These are phyloP conservation scores for Aureobasidium sp. DNA, from an alignment of 2,329 filamentous ascomycete species.

Conservation along the genomic window DNA sequence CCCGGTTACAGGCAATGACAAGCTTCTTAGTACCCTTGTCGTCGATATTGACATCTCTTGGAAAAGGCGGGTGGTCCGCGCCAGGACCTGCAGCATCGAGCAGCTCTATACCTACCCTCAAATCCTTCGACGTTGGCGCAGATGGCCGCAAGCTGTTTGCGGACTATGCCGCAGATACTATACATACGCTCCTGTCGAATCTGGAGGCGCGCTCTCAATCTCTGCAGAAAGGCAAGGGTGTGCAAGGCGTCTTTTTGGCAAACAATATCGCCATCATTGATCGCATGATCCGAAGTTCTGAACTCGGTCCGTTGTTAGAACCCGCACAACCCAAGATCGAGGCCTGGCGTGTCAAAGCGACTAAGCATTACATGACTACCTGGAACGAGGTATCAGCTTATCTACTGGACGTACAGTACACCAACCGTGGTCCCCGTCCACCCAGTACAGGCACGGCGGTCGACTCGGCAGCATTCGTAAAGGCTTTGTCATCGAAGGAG, in stretches of 20 bases:
- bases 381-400: conserved; percentile 84
- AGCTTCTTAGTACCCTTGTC: conserved; percentile 79
- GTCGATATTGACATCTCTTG: conserved; percentile 84
- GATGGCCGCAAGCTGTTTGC: conserved; percentile 84
- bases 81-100: conserved; percentile 48
- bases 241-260: conserved; percentile 81
- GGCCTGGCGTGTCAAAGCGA: conserved; percentile 80
- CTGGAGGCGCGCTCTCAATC: conserved; percentile 68
- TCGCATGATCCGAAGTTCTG: conserved; percentile 74
- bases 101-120: conserved; percentile 62
- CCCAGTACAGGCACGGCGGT: conserved; percentile 57
- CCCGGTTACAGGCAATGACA: conserved; percentile 77
- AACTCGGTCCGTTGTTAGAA: conserved; percentile 62
- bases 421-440: conserved; percentile 65
- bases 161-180: conserved; percentile 82
- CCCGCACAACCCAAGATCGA: conserved; percentile 59
- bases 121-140: conserved; percentile 78
- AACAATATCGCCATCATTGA: conserved; percentile 83
- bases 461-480: conserved; percentile 78
- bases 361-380: conserved; percentile 70
- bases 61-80: conserved; percentile 77
- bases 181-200: conserved; percentile 69
- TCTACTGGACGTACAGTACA: conserved; percentile 87
- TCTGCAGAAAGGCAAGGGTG: conserved; percentile 68
- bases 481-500: conserved; percentile 78